Base-by-base conservation (phyloP, 192 early-diverging fungal genomes). In the Mortierella claussenii region DNA sequence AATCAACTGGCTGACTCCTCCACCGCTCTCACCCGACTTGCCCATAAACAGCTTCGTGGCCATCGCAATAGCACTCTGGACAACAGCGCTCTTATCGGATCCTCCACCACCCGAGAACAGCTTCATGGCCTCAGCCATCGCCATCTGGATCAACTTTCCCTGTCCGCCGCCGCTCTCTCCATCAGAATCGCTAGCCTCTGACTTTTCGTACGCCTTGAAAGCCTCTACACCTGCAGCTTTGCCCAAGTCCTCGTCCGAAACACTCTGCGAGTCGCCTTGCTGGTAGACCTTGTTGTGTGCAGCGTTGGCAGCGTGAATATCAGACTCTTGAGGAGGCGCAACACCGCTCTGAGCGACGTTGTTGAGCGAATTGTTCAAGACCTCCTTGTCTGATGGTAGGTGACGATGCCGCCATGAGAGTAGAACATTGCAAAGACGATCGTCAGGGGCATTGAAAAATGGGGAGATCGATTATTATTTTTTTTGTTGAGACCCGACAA, bases 221-320 rank as follows among this genome's bases (percentile, higher is more conserved):
- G 73, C 73, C 26, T 76, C 36, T 3, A 67, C 65, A 56, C 73
- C 73, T 44, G 73, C 73, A 21, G 73, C 73, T 46, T 76, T 76
- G 51, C 73, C 73, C 8, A 76, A 53, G 20, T 66, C 65, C 31
- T 76, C 73, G 12, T 76, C 73, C 30, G 73, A 62, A 36, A 46
- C 57, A 0, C 42, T 55, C n/a, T 24, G 9, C 15, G 42, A 53
- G 27, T 40, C 15, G 15, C 73, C 73, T 23, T 67, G 42, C 30
- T 66, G 12, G 44, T 76, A 76, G 27, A 76, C 73, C 59, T 76
- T 66, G 6, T 67, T 52, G 64, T 76, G 71, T 0, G 46, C 71
- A 1, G 31, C 44, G 28, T 44, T 67, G 20, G 63, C 71, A 0
- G 47, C 71, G 45, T 60, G 34, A 18, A 76, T 44, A n/a, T 76